Evolutionary conservation across 164 flowering plant genomes (phyloP).

Genomic region (Dillenia turbinata): DNA sequence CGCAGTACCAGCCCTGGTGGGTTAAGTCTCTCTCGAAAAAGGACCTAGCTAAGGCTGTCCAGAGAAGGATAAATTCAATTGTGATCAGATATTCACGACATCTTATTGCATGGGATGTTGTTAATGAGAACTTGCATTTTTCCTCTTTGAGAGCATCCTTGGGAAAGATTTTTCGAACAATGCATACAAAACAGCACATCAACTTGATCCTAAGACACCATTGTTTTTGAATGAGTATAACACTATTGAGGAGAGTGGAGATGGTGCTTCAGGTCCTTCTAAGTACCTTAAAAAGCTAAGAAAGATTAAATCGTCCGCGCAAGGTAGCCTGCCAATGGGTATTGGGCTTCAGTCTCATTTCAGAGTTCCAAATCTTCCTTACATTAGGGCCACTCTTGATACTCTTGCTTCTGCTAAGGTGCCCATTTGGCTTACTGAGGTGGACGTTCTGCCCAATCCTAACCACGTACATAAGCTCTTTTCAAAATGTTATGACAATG

Average conservation of each 20-base stretch:
- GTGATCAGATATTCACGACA: slow-evolving; percentile 16
- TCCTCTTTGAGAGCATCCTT: slow-evolving; percentile 13
- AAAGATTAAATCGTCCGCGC: slow-evolving; percentile 2
- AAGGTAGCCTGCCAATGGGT: background rate
- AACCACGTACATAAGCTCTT: slow-evolving; percentile 7
- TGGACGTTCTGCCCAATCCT: slow-evolving; percentile 1
- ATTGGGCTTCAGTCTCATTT: slow-evolving; percentile 25
- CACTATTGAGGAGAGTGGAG: slow-evolving; percentile 11
- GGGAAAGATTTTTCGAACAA: slow-evolving; percentile 9
- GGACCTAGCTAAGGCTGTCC: slow-evolving; percentile 9
- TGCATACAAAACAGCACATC: slow-evolving; percentile 10
- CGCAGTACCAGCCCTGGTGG: slow-evolving; percentile 11
- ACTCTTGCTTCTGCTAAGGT: slow-evolving; percentile 4
- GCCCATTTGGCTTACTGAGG: slow-evolving; percentile 20
- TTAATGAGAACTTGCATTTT: slow-evolving; percentile 17
- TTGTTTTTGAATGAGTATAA: slow-evolving; percentile 29
- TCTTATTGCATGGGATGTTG: slow-evolving; percentile 21
- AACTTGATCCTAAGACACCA: slow-evolving; percentile 2
- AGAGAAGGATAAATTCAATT: slow-evolving; percentile 11
- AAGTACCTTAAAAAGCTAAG: slow-evolving; percentile 12
- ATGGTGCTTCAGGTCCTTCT: background rate
- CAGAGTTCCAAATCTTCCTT: slow-evolving; percentile 10
- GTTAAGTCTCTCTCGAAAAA: slow-evolving; percentile 9
- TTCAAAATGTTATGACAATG: too few relatives aligned
- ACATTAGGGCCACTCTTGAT: slow-evolving; percentile 17